phyloP scores from a whole-genome alignment of 1,284 basidiomycete genomes.

The Erythrobasidium hasegawianum region DNA sequence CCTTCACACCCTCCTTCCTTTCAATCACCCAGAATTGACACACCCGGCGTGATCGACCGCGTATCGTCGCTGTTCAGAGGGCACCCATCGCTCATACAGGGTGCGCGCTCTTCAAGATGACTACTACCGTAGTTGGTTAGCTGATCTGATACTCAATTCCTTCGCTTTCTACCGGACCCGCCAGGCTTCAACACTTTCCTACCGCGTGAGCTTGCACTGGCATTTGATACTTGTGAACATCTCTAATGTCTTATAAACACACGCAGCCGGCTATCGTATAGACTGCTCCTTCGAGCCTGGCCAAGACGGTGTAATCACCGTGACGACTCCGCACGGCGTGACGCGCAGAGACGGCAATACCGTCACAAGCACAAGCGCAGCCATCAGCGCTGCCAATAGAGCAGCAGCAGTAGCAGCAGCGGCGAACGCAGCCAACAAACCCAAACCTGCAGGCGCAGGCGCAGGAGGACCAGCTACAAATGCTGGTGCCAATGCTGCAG shows the following conservation, averaged over 20 bases:
- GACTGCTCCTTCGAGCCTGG: slow-evolving; percentile 66
- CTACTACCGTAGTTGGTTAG: no score
- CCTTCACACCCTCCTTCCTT: not conserved
- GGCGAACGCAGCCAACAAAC: not conserved
- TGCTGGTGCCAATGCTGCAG: no score
- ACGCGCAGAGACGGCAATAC: slow-evolving; percentile 56
- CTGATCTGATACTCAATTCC: no score
- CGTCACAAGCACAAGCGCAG: slow-evolving; percentile 9
- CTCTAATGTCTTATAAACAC: no score
- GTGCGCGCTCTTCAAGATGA: no score
- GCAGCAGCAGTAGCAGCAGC: not conserved
- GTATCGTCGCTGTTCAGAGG: slow-evolving; percentile 94
- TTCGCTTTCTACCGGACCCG: not conserved
- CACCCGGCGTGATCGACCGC: slow-evolving; percentile 95
- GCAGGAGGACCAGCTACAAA: not conserved
- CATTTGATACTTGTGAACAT: no score
- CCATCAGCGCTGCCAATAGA: not conserved
- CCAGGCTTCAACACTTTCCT: slow-evolving; percentile 93
- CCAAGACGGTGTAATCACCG: slow-evolving; percentile 79
- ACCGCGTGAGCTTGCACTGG: slow-evolving; percentile 40
- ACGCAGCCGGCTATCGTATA: slow-evolving; percentile 87
- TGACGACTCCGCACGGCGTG: slow-evolving; percentile 87
- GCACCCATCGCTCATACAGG: slow-evolving; percentile 83
- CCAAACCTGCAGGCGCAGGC: not conserved
- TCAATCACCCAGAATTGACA: slow-evolving; percentile 72